A percentile compares a stretch with the other conserved stretches of the same genome.
Evolutionary conservation across 2,329 filamentous ascomycete genomes (phyloP).

Genomic region (Diplodia seriata): DNA sequence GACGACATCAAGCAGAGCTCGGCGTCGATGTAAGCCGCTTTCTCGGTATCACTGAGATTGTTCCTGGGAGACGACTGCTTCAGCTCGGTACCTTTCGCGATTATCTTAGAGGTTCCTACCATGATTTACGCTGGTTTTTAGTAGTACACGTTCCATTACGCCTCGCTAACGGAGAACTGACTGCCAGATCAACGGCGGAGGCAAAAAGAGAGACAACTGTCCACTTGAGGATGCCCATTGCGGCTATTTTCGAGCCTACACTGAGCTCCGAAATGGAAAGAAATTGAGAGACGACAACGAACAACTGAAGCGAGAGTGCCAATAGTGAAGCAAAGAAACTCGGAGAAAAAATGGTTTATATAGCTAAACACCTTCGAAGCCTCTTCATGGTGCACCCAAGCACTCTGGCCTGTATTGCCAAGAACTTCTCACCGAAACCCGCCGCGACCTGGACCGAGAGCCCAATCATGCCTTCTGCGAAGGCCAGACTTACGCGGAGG

Average conservation of each 20-base stretch:
- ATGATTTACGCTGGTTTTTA: constrained; percentile 21
- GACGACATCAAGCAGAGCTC: constrained; percentile 32
- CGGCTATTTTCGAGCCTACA: neutral
- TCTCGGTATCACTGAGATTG: constrained; percentile 24
- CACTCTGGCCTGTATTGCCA: neutral
- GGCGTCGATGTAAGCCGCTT: constrained; percentile 31
- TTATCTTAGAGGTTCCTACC: neutral
- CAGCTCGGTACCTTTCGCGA: too few relatives aligned
- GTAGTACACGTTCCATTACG: constrained; percentile 11
- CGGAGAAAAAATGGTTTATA: neutral
- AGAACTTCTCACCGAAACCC: neutral
- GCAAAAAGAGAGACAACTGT: neutral
- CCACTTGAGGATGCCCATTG: constrained; percentile 1
- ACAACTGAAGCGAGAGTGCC: neutral
- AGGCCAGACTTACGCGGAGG: neutral
- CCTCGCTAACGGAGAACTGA: neutral
- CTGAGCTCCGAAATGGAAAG: neutral
- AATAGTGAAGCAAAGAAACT: neutral
- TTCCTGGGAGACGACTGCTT: constrained; percentile 7
- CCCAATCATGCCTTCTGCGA: neutral
- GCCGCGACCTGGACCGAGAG: neutral
- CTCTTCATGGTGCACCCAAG: neutral
- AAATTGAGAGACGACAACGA: neutral
- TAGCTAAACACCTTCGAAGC: neutral
- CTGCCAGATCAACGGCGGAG: neutral